phyloP scores from a whole-genome alignment of 2,329 filamentous ascomycete genomes.

The Sclerotinia sclerotiorum region DNA sequence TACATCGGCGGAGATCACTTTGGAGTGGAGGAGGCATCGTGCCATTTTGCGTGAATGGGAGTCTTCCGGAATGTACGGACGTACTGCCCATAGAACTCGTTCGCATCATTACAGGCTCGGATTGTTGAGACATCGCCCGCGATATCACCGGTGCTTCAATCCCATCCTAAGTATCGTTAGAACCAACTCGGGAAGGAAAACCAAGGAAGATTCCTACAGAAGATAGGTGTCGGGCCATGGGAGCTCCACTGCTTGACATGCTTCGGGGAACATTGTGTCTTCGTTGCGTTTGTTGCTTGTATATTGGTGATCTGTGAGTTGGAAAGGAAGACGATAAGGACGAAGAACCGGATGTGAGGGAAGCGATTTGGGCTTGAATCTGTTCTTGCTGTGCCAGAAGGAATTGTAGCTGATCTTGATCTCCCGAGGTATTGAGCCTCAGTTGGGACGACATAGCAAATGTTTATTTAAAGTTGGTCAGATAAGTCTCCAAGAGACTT shows the following conservation, averaged over 20 bases:
- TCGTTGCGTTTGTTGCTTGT: conserved; percentile 35
- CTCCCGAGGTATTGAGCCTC: conserved; percentile 30
- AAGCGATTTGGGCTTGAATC: conserved; percentile 35
- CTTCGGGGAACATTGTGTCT: conserved; percentile 37
- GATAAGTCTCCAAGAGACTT: conserved; percentile 13
- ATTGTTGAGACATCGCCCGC: conserved; percentile 37
- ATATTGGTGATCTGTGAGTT: conserved; percentile 34
- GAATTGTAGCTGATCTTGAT: conserved; percentile 29
- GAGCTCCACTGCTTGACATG: conserved; percentile 36
- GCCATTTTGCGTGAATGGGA: conserved; percentile 36
- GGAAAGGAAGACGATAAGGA: conserved; percentile 28
- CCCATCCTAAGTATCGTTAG: conserved; percentile 37
- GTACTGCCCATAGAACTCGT: conserved; percentile 35
- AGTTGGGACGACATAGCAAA: conserved; percentile 33
- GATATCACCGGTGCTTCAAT: conserved; percentile 29
- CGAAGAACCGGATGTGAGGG: conserved; percentile 23
- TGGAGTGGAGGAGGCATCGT: conserved; percentile 33
- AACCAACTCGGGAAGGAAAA: conserved; percentile 26
- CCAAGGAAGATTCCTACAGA: conserved; percentile 34
- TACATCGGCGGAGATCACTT: conserved; percentile 32
- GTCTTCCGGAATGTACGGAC: conserved; percentile 33
- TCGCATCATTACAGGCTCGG: conserved; percentile 37
- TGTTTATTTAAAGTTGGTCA: conserved; percentile 24
- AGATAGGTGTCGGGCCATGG: conserved; percentile 35
- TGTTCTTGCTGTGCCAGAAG: conserved; percentile 35